phyloP scores from a whole-genome alignment of 768 basidiomycete species.

The Cystobasidium tubakii region DNA sequence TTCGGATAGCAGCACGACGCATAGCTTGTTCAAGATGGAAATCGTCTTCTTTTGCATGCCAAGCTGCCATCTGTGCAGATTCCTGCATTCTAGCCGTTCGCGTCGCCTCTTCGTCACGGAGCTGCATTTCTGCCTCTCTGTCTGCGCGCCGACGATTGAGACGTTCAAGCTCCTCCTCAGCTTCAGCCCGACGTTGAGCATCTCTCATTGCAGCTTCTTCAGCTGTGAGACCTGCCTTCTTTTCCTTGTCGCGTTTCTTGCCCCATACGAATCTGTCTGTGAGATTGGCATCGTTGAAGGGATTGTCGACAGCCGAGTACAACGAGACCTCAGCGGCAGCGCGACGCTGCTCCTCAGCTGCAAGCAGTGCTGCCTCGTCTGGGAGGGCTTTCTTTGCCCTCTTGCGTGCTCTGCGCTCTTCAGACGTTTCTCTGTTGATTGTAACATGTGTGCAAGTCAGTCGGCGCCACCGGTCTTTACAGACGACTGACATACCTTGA shows the following conservation, averaged over 20 bases:
- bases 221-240: slow-evolving; percentile 71
- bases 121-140: slow-evolving; percentile 76
- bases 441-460: slow-evolving; percentile 48
- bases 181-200: slow-evolving; percentile 73
- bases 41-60: slow-evolving; percentile 93
- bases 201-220: slow-evolving; percentile 76
- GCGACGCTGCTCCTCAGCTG: slow-evolving; percentile 68
- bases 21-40: slow-evolving; percentile 95
- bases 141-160: slow-evolving; percentile 85
- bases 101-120: slow-evolving; percentile 88
- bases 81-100: slow-evolving; percentile 83
- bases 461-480: slow-evolving; percentile 46
- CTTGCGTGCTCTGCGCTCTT: slow-evolving; percentile 74
- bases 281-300: slow-evolving; percentile 95
- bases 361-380: slow-evolving; percentile 55
- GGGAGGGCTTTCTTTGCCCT: slow-evolving; percentile 75
- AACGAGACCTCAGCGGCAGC: slow-evolving; percentile 85
- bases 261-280: slow-evolving; percentile 97
- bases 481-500: background rate
- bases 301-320: slow-evolving; percentile 94
- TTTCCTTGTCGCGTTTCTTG: slow-evolving; percentile 95
- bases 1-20: slow-evolving; percentile 79
- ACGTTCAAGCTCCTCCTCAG: slow-evolving; percentile 74
- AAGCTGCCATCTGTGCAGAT: slow-evolving; percentile 95
- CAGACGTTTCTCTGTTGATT: slow-evolving; percentile 78